phyloP scores from a whole-genome alignment of 2,329 filamentous ascomycete genomes.

The Zelopaecilomyces penicillatus region DNA sequence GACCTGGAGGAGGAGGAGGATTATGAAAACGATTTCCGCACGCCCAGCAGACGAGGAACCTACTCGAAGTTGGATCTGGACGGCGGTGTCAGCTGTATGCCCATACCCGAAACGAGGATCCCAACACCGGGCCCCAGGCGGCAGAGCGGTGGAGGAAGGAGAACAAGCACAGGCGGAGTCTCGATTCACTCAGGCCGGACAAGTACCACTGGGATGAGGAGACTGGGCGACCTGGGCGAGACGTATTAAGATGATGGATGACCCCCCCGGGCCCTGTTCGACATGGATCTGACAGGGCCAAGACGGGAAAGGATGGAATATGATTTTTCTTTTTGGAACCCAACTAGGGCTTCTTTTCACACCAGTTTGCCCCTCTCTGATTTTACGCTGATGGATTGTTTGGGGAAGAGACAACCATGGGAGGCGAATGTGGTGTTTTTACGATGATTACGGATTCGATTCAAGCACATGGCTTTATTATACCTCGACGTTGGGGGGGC shows the following conservation, averaged over 20 bases:
- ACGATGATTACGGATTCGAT: slow-evolving; percentile 21
- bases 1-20: slow-evolving; percentile 38
- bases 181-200: slow-evolving; percentile 19
- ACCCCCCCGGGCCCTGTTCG: no score
- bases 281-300: no score
- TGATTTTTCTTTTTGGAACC: no score
- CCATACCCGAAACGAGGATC: slow-evolving; percentile 35
- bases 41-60: slow-evolving; percentile 47
- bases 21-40: slow-evolving; percentile 34
- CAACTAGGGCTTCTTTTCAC: no score
- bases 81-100: slow-evolving; percentile 30
- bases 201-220: slow-evolving; percentile 28
- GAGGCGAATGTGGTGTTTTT: slow-evolving; percentile 22
- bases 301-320: no score
- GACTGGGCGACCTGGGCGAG: slow-evolving; percentile 44
- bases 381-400: slow-evolving; percentile 10
- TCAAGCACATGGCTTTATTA: slow-evolving; percentile 16
- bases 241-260: slow-evolving; percentile 34
- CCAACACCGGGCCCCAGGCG: slow-evolving; percentile 37
- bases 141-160: slow-evolving; percentile 34
- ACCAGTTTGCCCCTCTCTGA: background rate
- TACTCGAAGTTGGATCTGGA: slow-evolving; percentile 42
- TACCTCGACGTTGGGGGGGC: slow-evolving; percentile 13
- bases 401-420: slow-evolving; percentile 12
- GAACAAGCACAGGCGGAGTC: slow-evolving; percentile 32